Evolutionary conservation across 305 asterid genomes (phyloP).

Genomic region (Rubia balearica): DNA sequence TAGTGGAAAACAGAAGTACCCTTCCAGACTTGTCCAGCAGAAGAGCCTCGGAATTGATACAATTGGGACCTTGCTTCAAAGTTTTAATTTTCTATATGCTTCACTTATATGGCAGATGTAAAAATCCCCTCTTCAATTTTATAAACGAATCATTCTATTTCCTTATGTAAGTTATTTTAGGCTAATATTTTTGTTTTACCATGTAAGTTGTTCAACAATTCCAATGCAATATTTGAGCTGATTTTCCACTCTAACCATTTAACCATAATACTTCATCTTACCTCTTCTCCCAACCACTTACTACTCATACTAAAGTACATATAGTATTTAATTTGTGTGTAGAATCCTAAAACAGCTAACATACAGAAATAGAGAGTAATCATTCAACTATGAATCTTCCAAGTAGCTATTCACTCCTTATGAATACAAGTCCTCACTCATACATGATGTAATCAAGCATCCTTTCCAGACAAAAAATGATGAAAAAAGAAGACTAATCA

Average conservation of each 20-base stretch:
- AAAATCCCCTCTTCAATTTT: neutral
- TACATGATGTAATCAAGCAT: neutral
- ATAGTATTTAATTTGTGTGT: neutral
- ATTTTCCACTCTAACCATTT: neutral
- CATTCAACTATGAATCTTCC: neutral
- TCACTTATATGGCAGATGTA: constrained; percentile 63
- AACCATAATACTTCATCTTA: too few species aligned
- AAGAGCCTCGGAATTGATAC: constrained; percentile 81
- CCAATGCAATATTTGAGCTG: neutral
- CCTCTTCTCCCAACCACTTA: too few species aligned
- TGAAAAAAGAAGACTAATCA: neutral
- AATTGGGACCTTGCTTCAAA: constrained; percentile 77
- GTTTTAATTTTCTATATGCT: constrained; percentile 79
- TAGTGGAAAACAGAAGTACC: neutral
- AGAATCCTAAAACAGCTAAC: neutral
- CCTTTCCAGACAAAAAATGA: neutral
- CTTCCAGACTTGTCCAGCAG: constrained; percentile 29
- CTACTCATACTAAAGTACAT: neutral
- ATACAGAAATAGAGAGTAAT: neutral
- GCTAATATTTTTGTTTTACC: neutral
- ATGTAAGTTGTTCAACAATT: neutral
- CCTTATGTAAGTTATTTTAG: neutral
- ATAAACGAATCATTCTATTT: neutral
- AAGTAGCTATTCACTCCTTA: neutral
- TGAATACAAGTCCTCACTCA: neutral